These are phyloP conservation scores for Acorus gramineus DNA, from an alignment of 106 monocot species.

Conservation along the genomic window DNA sequence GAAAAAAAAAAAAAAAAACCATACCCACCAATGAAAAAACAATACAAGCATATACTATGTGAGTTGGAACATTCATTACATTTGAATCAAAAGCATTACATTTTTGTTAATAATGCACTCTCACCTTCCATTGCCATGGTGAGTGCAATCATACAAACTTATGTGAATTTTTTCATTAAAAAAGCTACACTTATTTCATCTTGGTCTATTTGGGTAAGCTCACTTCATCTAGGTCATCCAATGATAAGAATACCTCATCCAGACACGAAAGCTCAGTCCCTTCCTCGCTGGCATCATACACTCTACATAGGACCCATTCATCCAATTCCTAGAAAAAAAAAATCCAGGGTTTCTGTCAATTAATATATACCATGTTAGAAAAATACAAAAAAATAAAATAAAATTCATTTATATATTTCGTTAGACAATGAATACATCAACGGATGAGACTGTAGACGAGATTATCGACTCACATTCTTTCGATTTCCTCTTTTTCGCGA, in stretches of 20 bases:
- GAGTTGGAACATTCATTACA: too few species aligned
- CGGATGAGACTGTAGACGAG: not conserved
- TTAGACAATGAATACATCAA: not conserved
- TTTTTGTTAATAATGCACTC: too few species aligned
- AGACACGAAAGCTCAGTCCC: conserved; percentile 72
- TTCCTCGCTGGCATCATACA: conserved; percentile 47
- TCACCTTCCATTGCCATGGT: too few species aligned
- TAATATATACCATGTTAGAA: not conserved
- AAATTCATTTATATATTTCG: not conserved
- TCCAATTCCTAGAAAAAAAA: conserved; percentile 32
- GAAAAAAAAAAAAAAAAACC: too few species aligned
- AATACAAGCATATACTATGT: too few species aligned
- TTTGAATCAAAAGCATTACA: too few species aligned
- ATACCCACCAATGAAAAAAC: too few species aligned
- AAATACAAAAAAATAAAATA: not conserved
- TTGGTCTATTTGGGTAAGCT: conserved; percentile 46
- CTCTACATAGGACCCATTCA: conserved; percentile 66
- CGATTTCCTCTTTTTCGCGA: conserved; percentile 23
- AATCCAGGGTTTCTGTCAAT: too few species aligned
- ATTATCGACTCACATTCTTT: not conserved
- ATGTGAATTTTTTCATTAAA: too few species aligned
- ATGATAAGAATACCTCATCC: conserved; percentile 80
- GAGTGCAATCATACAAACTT: too few species aligned
- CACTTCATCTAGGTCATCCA: conserved; percentile 82
- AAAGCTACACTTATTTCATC: too few species aligned